A percentile compares a stretch with the other conserved stretches of the same genome.
Conservation (phyloP, 2,329 filamentous ascomycete species). For the Aspergillus udagawae region DNA sequence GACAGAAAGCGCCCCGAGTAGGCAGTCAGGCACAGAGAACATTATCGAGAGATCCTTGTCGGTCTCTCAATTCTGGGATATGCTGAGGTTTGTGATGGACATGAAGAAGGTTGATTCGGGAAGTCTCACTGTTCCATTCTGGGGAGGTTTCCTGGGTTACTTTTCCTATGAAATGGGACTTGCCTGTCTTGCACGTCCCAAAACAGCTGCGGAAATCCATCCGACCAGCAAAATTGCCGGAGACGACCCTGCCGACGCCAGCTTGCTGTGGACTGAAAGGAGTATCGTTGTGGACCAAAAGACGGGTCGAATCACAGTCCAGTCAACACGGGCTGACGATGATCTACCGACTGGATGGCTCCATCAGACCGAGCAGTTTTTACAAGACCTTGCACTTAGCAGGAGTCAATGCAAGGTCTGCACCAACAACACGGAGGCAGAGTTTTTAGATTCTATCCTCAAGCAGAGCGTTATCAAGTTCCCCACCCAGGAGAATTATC, state of each 20-base stretch:
- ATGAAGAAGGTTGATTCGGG: constrained; percentile 35
- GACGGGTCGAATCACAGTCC: constrained; percentile 59
- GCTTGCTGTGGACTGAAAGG: constrained; percentile 70
- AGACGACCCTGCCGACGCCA: constrained; percentile 62
- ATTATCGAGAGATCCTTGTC: constrained; percentile 15
- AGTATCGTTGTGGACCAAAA: constrained; percentile 75
- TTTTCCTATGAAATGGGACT: constrained; percentile 81
- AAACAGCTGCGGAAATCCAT: constrained; percentile 12
- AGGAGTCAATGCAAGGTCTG: constrained; percentile 3
- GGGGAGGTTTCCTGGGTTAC: constrained; percentile 80
- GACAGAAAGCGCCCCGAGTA: background rate
- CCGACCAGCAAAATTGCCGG: background rate
- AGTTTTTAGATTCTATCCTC: constrained; percentile 30
- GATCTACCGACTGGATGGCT: constrained; percentile 46
- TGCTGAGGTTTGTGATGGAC: constrained; percentile 37
- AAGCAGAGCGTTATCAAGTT: constrained; percentile 25
- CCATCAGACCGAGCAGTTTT: constrained; percentile 23
- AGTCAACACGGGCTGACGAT: constrained; percentile 54
- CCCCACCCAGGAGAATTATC: constrained; percentile 53
- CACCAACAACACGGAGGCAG: constrained; percentile 12
- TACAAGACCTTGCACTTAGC: constrained; percentile 18
- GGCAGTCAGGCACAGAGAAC: background rate
- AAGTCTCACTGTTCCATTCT: constrained; percentile 54
- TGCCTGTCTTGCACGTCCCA: constrained; percentile 46
- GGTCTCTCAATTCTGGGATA: constrained; percentile 31